Percentiles rank a stretch among this genome's conserved stretches.
Conservation (phyloP, 805 yeast species). For the Candida broadrunensis region DNA sequence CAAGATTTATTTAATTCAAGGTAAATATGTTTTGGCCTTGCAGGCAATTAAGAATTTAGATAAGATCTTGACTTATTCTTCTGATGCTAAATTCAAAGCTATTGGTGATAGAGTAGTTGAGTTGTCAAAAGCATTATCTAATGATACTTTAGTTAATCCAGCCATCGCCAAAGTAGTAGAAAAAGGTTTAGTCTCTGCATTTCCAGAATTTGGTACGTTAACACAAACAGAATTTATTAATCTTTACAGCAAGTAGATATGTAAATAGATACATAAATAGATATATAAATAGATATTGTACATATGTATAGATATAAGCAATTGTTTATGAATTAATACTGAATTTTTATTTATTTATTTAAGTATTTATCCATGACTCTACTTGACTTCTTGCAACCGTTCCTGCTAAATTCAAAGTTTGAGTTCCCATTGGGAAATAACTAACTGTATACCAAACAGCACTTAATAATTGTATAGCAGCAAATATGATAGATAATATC, state of each 20-base stretch:
- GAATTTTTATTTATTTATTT: not conserved
- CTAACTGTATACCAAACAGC: conserved; percentile 46
- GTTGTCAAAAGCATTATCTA: conserved; percentile 25
- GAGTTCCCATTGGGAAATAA: conserved; percentile 46
- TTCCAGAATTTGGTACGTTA: conserved; percentile 26
- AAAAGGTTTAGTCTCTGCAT: conserved; percentile 32
- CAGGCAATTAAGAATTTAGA: conserved; percentile 45
- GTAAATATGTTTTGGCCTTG: conserved; percentile 45
- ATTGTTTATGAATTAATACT: not conserved
- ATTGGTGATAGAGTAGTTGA: conserved; percentile 30
- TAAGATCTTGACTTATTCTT: conserved; percentile 25
- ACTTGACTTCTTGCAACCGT: conserved; percentile 43
- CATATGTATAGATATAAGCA: not conserved
- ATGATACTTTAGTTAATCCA: conserved; percentile 38
- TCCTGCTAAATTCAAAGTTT: conserved; percentile 40
- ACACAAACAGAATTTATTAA: conserved; percentile 13
- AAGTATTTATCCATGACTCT: conserved; percentile 39
- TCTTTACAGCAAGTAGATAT: conserved; percentile 9
- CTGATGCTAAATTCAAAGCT: conserved; percentile 12
- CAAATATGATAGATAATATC: conserved; percentile 37
- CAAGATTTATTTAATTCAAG: conserved; percentile 35
- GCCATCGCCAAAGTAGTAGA: conserved; percentile 44
- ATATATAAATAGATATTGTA: conserved; percentile 3
- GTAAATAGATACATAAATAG: no score
- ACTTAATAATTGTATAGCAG: conserved; percentile 36